These are phyloP conservation scores for Phaeoacremonium minimum DNA, from an alignment of 2,329 filamentous ascomycete species.

Conservation along the genomic window DNA sequence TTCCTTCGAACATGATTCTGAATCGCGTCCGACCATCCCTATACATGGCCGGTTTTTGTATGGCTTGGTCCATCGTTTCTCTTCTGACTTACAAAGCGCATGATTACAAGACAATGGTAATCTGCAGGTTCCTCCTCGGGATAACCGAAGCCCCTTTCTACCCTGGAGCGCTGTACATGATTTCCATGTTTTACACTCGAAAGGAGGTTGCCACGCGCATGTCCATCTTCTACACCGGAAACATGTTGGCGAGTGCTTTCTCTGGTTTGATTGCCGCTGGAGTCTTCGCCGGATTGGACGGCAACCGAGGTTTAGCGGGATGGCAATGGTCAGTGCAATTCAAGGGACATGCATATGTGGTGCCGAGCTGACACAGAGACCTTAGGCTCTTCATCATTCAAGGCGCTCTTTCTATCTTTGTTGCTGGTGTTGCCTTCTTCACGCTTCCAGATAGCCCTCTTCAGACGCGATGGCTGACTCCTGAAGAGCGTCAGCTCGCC, in stretches of 20 bases:
- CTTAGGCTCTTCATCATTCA: constrained; percentile 25
- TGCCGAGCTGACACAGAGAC: no score
- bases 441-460: constrained; percentile 30
- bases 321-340: no score
- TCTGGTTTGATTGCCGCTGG: constrained; percentile 46
- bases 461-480: constrained; percentile 27
- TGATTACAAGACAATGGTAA: constrained; percentile 35
- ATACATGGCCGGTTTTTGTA: constrained; percentile 45
- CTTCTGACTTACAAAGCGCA: constrained; percentile 40
- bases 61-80: constrained; percentile 32
- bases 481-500: constrained; percentile 33
- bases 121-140: constrained; percentile 42
- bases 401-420: constrained; percentile 25
- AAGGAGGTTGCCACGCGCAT: constrained; percentile 38
- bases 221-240: constrained; percentile 41
- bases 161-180: constrained; percentile 40
- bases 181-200: constrained; percentile 41
- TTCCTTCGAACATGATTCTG: constrained; percentile 53
- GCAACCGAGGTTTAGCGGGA: constrained; percentile 19
- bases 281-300: constrained; percentile 37
- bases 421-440: constrained; percentile 24
- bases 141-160: constrained; percentile 48
- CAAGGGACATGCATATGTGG: no score
- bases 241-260: constrained; percentile 44
- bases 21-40: constrained; percentile 48